Conservation (phyloP, 768 basidiomycete genomes). For the Amanita molliuscula region DNA sequence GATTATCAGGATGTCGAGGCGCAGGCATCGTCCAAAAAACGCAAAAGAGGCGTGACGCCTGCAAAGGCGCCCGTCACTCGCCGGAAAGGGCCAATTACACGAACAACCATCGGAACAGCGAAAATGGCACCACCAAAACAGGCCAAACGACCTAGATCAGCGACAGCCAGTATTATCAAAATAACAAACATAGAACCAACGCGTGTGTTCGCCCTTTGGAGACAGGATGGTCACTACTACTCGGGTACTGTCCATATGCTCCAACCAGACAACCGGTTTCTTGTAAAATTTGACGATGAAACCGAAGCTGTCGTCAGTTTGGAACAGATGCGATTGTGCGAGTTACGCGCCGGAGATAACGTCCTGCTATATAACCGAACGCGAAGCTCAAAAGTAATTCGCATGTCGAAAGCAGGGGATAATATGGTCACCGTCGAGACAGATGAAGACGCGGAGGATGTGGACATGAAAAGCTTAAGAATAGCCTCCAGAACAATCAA, state of each 20-base stretch:
- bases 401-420: slow-evolving; percentile 19
- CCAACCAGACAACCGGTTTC: slow-evolving; percentile 22
- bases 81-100: slow-evolving; percentile 9
- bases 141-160: slow-evolving; percentile 29
- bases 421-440: slow-evolving; percentile 25
- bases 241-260: slow-evolving; percentile 41
- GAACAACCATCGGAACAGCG: slow-evolving; percentile 11
- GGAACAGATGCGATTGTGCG: slow-evolving; percentile 42
- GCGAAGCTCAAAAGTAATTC: slow-evolving; percentile 23
- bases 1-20: slow-evolving; percentile 24
- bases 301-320: slow-evolving; percentile 35
- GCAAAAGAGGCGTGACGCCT: slow-evolving; percentile 26
- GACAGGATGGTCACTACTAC: slow-evolving; percentile 47
- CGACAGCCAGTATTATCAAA: slow-evolving; percentile 15
- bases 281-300: slow-evolving; percentile 60
- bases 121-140: slow-evolving; percentile 16
- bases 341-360: slow-evolving; percentile 44
- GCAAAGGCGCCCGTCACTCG: slow-evolving; percentile 14
- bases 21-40: slow-evolving; percentile 27
- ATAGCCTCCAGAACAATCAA: slow-evolving; percentile 42
- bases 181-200: slow-evolving; percentile 23
- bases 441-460: slow-evolving; percentile 25
- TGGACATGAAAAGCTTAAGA: slow-evolving; percentile 29
- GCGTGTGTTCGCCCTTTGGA: slow-evolving; percentile 67
- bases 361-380: slow-evolving; percentile 28